phyloP scores from a whole-genome alignment of 2,329 filamentous ascomycete species.

The Aspergillus clavatus region DNA sequence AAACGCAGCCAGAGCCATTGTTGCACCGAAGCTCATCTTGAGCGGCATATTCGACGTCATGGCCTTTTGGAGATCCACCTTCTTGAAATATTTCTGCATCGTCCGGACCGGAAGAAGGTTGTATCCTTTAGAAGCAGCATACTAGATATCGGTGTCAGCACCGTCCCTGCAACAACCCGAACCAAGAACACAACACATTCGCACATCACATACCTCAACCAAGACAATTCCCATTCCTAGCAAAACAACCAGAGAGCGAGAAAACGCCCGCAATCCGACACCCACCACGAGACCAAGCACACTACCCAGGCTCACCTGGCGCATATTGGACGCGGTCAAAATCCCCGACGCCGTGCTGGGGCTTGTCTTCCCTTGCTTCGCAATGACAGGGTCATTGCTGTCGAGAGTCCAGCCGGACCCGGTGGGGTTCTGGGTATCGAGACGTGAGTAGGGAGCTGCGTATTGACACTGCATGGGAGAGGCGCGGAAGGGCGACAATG shows the following conservation, averaged over 20 bases:
- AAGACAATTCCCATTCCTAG: conserved; percentile 42
- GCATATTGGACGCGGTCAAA: conserved; percentile 35
- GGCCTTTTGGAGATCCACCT: conserved; percentile 35
- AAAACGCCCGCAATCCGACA: conserved; percentile 42
- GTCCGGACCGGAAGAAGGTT: conserved; percentile 40
- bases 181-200: not conserved
- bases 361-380: conserved; percentile 24
- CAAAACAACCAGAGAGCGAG: conserved; percentile 40
- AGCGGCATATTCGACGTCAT: conserved; percentile 40
- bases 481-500: conserved; percentile 32
- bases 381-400: conserved; percentile 17
- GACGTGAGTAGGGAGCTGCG: conserved; percentile 20
- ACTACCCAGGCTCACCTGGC: conserved; percentile 44
- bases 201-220: conserved; percentile 35
- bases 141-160: conserved; percentile 25
- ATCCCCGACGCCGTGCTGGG: conserved; percentile 14
- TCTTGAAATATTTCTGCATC: conserved; percentile 40
- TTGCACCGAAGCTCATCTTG: conserved; percentile 44
- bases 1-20: conserved; percentile 45
- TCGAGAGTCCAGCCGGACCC: conserved; percentile 26
- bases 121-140: conserved; percentile 44
- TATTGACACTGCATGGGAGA: conserved; percentile 38
- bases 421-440: conserved; percentile 13
- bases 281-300: conserved; percentile 42
- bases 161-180: not conserved